Percentiles rank a stretch among this genome's conserved stretches.
These are phyloP conservation scores for Venustampulla echinocandica DNA, from an alignment of 495 filamentous ascomycete genomes.

Conservation along the genomic window DNA sequence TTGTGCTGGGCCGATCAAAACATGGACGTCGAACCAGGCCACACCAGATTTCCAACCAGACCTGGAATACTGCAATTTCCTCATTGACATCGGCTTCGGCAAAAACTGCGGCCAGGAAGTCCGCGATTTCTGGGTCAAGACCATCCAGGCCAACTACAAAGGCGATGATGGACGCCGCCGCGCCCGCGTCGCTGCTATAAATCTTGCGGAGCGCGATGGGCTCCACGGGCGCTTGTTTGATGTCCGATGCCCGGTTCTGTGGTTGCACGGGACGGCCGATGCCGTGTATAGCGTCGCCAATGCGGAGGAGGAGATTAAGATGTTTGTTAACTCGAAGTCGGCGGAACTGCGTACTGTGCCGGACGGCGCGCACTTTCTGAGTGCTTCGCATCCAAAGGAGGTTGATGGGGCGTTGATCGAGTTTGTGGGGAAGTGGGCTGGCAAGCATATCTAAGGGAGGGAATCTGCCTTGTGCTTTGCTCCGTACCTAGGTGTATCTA, in stretches of 20 bases:
- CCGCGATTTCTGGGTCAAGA: conserved; percentile 42
- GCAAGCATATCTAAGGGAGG: conserved; percentile 16
- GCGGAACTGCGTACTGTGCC: conserved; percentile 40
- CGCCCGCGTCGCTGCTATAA: conserved; percentile 47
- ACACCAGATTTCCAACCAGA: conserved; percentile 46
- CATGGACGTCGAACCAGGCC: conserved; percentile 34
- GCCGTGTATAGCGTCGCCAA: conserved; percentile 40
- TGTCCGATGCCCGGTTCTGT: conserved; percentile 50
- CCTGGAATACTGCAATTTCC: conserved; percentile 43
- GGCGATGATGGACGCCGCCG: conserved; percentile 51
- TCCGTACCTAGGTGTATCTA: no score
- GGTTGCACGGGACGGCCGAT: conserved; percentile 53
- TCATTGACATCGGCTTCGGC: conserved; percentile 50
- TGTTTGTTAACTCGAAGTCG: conserved; percentile 44
- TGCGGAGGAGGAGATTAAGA: conserved; percentile 47
- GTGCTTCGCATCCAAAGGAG: conserved; percentile 44
- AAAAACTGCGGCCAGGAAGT: conserved; percentile 30
- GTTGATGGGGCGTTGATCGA: conserved; percentile 42
- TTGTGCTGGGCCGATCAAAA: conserved; percentile 34
- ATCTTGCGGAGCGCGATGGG: conserved; percentile 48
- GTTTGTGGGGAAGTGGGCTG: conserved; percentile 38
- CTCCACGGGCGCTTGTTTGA: conserved; percentile 44
- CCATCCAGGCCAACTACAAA: conserved; percentile 44
- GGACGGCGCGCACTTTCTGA: conserved; percentile 50
- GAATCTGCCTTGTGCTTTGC: no score